Evolutionary conservation across 495 filamentous ascomycete species (phyloP).

Genomic region (Xylaria grammica): DNA sequence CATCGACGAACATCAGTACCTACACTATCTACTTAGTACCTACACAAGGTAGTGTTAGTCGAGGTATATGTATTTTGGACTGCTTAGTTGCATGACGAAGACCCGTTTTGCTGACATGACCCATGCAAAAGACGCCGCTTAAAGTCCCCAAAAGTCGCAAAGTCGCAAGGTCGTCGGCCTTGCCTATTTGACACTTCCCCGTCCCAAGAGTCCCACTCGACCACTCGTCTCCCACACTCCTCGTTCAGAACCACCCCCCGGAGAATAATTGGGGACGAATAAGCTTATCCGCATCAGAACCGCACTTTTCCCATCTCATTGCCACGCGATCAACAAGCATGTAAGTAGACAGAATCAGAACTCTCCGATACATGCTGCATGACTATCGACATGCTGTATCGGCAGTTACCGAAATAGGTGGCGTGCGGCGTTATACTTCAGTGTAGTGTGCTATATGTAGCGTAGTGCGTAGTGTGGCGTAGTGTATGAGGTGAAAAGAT

Average conservation of each 20-base stretch:
- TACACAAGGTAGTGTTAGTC: too few relatives aligned
- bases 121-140: conserved; percentile 13
- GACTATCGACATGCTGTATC: neutral
- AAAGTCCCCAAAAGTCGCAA: too few relatives aligned
- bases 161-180: conserved; percentile 18
- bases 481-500: neutral
- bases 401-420: conserved; percentile 11
- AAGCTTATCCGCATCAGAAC: conserved; percentile 2
- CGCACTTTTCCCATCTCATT: neutral
- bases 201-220: neutral
- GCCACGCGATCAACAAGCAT: neutral
- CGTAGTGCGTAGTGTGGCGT: neutral
- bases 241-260: neutral
- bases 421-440: too few relatives aligned
- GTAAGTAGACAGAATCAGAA: neutral
- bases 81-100: conserved; percentile 22
- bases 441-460: neutral
- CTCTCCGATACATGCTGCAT: neutral
- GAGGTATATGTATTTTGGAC: conserved; percentile 12
- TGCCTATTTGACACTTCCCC: conserved; percentile 21
- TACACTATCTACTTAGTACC: too few relatives aligned
- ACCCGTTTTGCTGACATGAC: conserved; percentile 19
- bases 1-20: too few relatives aligned
- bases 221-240: conserved; percentile 3
- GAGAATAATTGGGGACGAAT: neutral